Evolutionary conservation across 2,329 filamentous ascomycete species (phyloP), one percentile per base, ranked within the genome.

Genomic region (Fusarium pilosicola): DNA sequence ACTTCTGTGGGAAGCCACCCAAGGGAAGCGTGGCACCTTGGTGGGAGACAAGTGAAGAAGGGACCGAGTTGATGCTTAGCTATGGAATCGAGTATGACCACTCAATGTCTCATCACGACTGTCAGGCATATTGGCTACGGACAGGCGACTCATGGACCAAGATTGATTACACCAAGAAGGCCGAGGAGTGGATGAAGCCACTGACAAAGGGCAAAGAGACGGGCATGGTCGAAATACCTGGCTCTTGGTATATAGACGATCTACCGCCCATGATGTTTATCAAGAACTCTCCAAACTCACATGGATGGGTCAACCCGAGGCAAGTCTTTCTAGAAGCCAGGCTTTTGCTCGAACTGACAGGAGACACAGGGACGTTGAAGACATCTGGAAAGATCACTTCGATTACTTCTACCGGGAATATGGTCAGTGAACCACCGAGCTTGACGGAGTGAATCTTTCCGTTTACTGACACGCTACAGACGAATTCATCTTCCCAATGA

Each of bases 81-180:
- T 92, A 93, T 76, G 91, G 91, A 34, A 89, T 93, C 74, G 90
- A 92, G 75, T 93, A 93, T 77, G 91, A 93, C 76, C 91, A 93
- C 78, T 88, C 85, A 66, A 91, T 93, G 88, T 65, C 67, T 17
- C 74, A 24, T 94, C 57, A 93, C 89, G 91, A 93, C 77, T 91
- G 89, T 71, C 86, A 90, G 75, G 86, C 87, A 76, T 92, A 92
- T 76, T 92, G 87, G 83, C 83, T 92, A 4, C 83, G 90, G 3
- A 90, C 88, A 1, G 90, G 90, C n/a, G 91, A 92, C 73, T 83
- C 84, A 4, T 92, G 91, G 90, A 91, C 88, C 8, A 91, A 91
- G 75, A 92, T 92, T 52, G 90, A 92, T 79, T 93, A 92, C 78
- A 81, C 79, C 13, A 80, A 77, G 68, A 77, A 73, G 54, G 71